Percentiles rank a stretch among this genome's conserved stretches.
phyloP scores from a whole-genome alignment of 768 basidiomycete genomes.

The Aureoboletus auriporus region DNA sequence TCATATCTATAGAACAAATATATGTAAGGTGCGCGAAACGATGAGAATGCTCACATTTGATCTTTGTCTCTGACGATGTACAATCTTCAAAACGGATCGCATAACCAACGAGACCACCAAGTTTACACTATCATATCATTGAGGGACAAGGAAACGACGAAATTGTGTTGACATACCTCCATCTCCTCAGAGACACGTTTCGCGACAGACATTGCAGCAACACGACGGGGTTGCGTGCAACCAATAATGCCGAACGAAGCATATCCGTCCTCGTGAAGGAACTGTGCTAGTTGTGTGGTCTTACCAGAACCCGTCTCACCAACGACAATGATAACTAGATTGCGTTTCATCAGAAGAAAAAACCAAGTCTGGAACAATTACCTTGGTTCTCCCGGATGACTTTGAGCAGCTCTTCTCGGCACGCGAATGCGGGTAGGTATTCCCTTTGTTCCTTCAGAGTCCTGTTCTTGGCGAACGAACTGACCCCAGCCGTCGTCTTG shows the following conservation, averaged over 20 bases:
- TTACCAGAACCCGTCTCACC: slow-evolving; percentile 99
- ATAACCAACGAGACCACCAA: slow-evolving; percentile 90
- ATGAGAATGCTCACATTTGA: slow-evolving; percentile 71
- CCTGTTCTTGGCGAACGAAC: slow-evolving; percentile 73
- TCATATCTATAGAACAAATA: slow-evolving; percentile 70
- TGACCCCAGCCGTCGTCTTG: slow-evolving; percentile 73
- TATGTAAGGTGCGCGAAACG: neutral
- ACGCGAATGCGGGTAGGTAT: slow-evolving; percentile 96
- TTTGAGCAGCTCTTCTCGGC: slow-evolving; percentile 87
- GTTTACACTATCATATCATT: slow-evolving; percentile 58
- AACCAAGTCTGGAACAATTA: slow-evolving; percentile 21
- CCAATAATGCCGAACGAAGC: slow-evolving; percentile 86
- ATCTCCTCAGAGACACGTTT: slow-evolving; percentile 99
- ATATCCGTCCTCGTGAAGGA: slow-evolving; percentile 96
- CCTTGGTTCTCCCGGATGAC: slow-evolving; percentile 94
- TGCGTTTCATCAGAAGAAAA: neutral
- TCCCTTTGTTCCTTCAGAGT: slow-evolving; percentile 94
- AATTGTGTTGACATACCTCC: slow-evolving; percentile 56
- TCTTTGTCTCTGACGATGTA: slow-evolving; percentile 89
- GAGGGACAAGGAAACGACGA: neutral
- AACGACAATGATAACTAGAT: slow-evolving; percentile 83
- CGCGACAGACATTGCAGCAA: slow-evolving; percentile 99
- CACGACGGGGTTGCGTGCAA: slow-evolving; percentile 97
- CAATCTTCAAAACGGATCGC: slow-evolving; percentile 99
- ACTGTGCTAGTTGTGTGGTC: slow-evolving; percentile 94